phyloP scores from a whole-genome alignment of 352 stramenopile genomes.

The Globisporangium rhizosaccharum region DNA sequence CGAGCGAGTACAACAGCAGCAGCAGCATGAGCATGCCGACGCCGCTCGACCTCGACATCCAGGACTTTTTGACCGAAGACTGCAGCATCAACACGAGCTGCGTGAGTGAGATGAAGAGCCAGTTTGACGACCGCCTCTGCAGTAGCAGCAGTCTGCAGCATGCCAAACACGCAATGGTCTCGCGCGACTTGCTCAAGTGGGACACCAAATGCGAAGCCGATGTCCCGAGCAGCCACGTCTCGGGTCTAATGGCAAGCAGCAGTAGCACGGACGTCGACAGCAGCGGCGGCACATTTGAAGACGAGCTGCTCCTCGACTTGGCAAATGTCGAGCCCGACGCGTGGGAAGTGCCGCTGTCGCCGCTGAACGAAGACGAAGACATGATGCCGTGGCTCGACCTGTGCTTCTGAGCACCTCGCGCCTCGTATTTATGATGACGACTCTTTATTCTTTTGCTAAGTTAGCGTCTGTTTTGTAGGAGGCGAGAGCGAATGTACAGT shows the following conservation, averaged over 20 bases:
- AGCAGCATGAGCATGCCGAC: slow-evolving; percentile 9
- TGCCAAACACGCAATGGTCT: slow-evolving; percentile 53
- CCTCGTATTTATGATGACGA: slow-evolving; percentile 38
- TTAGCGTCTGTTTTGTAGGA: neutral
- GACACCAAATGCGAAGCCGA: slow-evolving; percentile 26
- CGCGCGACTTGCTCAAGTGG: slow-evolving; percentile 65
- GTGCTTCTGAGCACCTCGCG: slow-evolving; percentile 50
- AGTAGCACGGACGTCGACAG: slow-evolving; percentile 21
- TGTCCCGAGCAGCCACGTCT: slow-evolving; percentile 15
- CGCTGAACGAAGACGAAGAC: slow-evolving; percentile 78
- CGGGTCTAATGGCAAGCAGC: slow-evolving; percentile 10
- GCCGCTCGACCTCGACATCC: slow-evolving; percentile 64
- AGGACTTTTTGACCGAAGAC: slow-evolving; percentile 77
- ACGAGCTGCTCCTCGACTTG: slow-evolving; percentile 67
- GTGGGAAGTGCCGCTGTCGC: slow-evolving; percentile 78
- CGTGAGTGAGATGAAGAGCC: slow-evolving; percentile 31
- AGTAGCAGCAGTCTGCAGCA: slow-evolving; percentile 23
- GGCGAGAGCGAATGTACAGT: neutral
- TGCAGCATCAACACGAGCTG: slow-evolving; percentile 48
- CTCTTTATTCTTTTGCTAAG: neutral
- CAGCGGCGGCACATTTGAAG: slow-evolving; percentile 30
- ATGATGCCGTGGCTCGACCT: slow-evolving; percentile 83
- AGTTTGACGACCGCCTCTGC: slow-evolving; percentile 30
- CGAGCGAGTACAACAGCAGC: slow-evolving; percentile 12
- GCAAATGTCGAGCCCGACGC: slow-evolving; percentile 68